A percentile compares a stretch with the other conserved stretches of the same genome.
phyloP scores from a whole-genome alignment of 2,329 filamentous ascomycete species.

The Fusarium solani-melongenae region DNA sequence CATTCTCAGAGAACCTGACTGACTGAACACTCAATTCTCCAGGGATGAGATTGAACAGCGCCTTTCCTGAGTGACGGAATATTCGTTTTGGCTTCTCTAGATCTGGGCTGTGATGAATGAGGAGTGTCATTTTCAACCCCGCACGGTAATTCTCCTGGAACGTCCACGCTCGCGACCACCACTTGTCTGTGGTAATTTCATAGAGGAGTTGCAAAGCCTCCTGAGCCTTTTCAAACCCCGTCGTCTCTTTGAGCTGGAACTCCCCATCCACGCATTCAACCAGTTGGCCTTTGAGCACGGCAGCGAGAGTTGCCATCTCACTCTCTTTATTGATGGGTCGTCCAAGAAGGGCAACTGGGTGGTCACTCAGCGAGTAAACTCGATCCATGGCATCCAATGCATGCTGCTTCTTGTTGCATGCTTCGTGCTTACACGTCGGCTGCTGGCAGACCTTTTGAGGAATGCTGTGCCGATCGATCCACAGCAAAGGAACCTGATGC shows the following conservation, averaged over 20 bases:
- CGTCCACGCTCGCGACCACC: slow-evolving; percentile 49
- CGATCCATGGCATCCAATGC: slow-evolving; percentile 48
- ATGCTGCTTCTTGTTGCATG: slow-evolving; percentile 40
- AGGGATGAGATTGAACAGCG: slow-evolving; percentile 15
- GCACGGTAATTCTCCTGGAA: slow-evolving; percentile 50
- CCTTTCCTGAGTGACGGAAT: background rate
- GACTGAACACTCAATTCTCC: slow-evolving; percentile 44
- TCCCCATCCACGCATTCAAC: slow-evolving; percentile 15
- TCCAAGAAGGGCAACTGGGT: slow-evolving; percentile 46
- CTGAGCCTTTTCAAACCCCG: slow-evolving; percentile 5
- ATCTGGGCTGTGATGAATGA: slow-evolving; percentile 39
- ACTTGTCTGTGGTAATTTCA: slow-evolving; percentile 41
- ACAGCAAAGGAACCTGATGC: slow-evolving; percentile 33
- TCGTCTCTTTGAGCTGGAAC: slow-evolving; percentile 4
- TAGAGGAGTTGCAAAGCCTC: slow-evolving; percentile 36
- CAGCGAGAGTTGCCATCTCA: slow-evolving; percentile 16
- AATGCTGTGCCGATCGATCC: slow-evolving; percentile 47
- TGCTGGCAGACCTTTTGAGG: slow-evolving; percentile 36
- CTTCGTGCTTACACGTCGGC: slow-evolving; percentile 17
- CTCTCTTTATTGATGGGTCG: slow-evolving; percentile 17
- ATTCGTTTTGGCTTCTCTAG: slow-evolving; percentile 36
- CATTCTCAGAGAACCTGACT: slow-evolving; percentile 31
- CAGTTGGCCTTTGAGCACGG: slow-evolving; percentile 35
- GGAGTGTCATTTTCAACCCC: slow-evolving; percentile 41
- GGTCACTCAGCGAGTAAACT: slow-evolving; percentile 44